A percentile compares a stretch with the other conserved stretches of the same genome.
phyloP scores from a whole-genome alignment of 768 basidiomycete species.

The Mycena amicta region DNA sequence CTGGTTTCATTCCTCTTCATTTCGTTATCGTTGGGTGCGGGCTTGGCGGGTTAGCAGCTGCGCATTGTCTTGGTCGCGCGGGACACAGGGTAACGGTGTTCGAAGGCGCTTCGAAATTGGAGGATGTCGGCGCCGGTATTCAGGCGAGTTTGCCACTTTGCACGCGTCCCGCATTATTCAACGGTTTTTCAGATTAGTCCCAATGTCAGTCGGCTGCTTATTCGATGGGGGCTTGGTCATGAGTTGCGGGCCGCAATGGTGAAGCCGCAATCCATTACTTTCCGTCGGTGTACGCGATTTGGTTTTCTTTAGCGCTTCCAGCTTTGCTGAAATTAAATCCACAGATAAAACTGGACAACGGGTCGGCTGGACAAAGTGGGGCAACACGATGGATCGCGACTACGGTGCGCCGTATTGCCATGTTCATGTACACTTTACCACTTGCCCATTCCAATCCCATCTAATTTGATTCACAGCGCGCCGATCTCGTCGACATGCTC shows the following conservation, averaged over 20 bases:
- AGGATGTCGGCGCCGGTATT: conserved; percentile 56
- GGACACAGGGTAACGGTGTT: conserved; percentile 54
- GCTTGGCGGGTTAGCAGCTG: conserved; percentile 51
- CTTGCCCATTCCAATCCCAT: too few relatives aligned
- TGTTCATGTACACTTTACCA: background rate
- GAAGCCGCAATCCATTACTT: background rate
- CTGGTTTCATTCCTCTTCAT: conserved; percentile 27
- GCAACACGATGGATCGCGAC: background rate
- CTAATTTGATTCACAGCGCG: too few relatives aligned
- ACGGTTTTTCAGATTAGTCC: conserved; percentile 3
- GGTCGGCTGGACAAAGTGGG: background rate
- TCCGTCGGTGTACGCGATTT: background rate
- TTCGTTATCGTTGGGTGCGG: conserved; percentile 54
- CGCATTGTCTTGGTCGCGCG: conserved; percentile 45
- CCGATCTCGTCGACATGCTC: conserved; percentile 48
- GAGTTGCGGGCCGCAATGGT: background rate
- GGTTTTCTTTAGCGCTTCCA: too few relatives aligned
- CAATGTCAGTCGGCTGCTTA: background rate
- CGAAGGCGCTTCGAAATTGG: conserved; percentile 40
- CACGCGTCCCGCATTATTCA: background rate
- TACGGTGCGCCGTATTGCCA: background rate
- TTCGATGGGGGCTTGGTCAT: background rate
- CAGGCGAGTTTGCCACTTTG: conserved; percentile 33
- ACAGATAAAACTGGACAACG: background rate
- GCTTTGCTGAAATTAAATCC: too few relatives aligned